phyloP scores from a whole-genome alignment of 768 basidiomycete genomes.

The Rossbeevera mucosa region DNA sequence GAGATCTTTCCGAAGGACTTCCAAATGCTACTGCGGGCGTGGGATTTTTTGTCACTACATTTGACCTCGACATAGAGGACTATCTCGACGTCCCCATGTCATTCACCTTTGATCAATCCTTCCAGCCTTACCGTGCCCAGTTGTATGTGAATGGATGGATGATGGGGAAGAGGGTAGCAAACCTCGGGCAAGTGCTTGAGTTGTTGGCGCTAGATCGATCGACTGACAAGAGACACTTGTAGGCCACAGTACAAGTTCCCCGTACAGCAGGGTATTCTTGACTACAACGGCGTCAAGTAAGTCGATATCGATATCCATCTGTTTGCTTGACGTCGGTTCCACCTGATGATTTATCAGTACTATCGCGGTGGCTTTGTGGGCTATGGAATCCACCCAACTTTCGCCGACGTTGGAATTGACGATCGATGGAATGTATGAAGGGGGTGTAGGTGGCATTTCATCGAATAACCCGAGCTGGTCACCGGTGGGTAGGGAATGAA shows the following conservation, averaged over 20 bases:
- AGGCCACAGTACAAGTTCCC: slow-evolving; percentile 81
- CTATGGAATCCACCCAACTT: slow-evolving; percentile 47
- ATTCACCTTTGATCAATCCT: slow-evolving; percentile 62
- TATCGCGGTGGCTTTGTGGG: slow-evolving; percentile 66
- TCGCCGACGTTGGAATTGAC: slow-evolving; percentile 51
- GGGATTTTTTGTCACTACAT: slow-evolving; percentile 78
- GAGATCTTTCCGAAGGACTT: slow-evolving; percentile 56
- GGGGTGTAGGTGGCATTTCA: slow-evolving; percentile 56
- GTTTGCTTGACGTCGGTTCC: neutral
- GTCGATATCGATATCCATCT: neutral
- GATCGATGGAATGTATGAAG: slow-evolving; percentile 56
- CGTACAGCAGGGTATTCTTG: slow-evolving; percentile 74
- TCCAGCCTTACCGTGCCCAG: slow-evolving; percentile 65
- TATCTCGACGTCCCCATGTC: slow-evolving; percentile 67
- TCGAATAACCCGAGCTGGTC: slow-evolving; percentile 61
- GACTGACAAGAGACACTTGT: slow-evolving; percentile 2
- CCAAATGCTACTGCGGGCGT: slow-evolving; percentile 59
- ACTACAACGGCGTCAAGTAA: slow-evolving; percentile 70
- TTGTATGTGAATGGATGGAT: slow-evolving; percentile 87
- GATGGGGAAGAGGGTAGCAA: slow-evolving; percentile 77
- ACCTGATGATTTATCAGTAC: slow-evolving; percentile 34
- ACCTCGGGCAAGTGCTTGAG: slow-evolving; percentile 51
- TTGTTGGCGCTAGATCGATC: neutral
- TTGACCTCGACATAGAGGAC: slow-evolving; percentile 54
- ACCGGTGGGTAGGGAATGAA: slow-evolving; percentile 16